phyloP scores from a whole-genome alignment of 1,284 basidiomycete species.

The Taiwanofungus camphoratus region DNA sequence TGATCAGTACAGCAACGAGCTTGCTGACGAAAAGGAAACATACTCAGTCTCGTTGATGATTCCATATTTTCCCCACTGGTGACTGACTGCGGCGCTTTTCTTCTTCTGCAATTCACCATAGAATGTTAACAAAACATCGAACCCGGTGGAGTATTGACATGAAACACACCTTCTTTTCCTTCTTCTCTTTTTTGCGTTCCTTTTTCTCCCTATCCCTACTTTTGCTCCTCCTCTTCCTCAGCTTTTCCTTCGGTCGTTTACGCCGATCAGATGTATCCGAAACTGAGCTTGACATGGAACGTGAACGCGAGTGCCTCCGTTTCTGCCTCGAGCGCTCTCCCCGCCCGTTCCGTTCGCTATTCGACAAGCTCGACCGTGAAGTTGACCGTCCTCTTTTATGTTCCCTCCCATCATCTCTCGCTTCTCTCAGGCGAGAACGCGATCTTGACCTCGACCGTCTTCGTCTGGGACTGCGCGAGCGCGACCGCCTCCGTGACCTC shows the following conservation, averaged over 20 bases:
- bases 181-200: slow-evolving; percentile 60
- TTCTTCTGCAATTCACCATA: slow-evolving; percentile 41
- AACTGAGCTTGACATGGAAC: slow-evolving; percentile 32
- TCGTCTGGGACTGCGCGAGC: slow-evolving; percentile 9
- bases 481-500: slow-evolving; percentile 2
- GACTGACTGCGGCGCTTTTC: slow-evolving; percentile 45
- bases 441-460: slow-evolving; percentile 5
- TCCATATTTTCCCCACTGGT: slow-evolving; percentile 86
- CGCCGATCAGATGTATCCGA: slow-evolving; percentile 36
- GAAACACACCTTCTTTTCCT: slow-evolving; percentile 52
- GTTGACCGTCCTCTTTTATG: slow-evolving; percentile 15
- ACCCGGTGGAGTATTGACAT: background rate
- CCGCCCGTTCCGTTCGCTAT: slow-evolving; percentile 12
- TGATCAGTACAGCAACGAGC: background rate
- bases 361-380: slow-evolving; percentile 25
- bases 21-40: slow-evolving; percentile 27
- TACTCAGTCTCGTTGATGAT: slow-evolving; percentile 80
- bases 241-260: slow-evolving; percentile 37
- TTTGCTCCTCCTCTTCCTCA: slow-evolving; percentile 41
- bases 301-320: slow-evolving; percentile 35
- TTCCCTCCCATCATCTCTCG: background rate
- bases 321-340: slow-evolving; percentile 21
- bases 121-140: background rate
- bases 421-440: slow-evolving; percentile 4
- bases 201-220: slow-evolving; percentile 50